Base-by-base conservation (phyloP, 306 rosid genomes). In the Inga oerstediana region DNA sequence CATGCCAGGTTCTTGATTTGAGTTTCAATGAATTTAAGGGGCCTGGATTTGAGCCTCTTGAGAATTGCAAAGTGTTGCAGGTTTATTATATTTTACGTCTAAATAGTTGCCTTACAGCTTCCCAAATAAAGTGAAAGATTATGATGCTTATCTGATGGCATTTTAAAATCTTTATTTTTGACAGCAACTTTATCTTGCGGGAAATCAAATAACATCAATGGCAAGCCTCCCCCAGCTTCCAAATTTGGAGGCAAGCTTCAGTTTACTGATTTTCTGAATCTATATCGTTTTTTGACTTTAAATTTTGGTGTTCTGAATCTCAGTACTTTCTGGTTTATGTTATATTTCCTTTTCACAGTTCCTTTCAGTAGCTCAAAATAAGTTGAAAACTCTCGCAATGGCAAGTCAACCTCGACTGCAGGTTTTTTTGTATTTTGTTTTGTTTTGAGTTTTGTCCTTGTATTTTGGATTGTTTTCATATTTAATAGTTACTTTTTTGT, bases 11-110 rank as follows among this genome's bases (percentile, higher is more conserved):
- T 92, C 98, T 97, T 77, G 98, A 97, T 89, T 88, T 97, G 89
- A 97, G 99, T 88, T 97, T 97, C 87, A 97, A 97, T 87, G 97
- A 92, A 77, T 97, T 97, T 87, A 94, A 94, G 86, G 99, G 98
- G 62, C 99, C 98, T 78, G 99, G 97, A 81, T 97, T 97, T 88
- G 99, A 97, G 84, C 99, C 99, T 84, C 97, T 97, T 72, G 97
- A 92, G 81, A 92, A 86, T 90, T 97, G 99, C 87, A 90, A 86
- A 88, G 91, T 92, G 80, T 89, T 97, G 75, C 99, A 97, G 98
- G 99, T 94, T 54, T 85, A 73, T 70, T 84, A 66, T 82, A 72
- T 86, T 39, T 48, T 54, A 41, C 37, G 32, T 78, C 11, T 66
- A 59, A n/a, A 62, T 19, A 37, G 49, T 80, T 83, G 46, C 44